Evolutionary conservation across 371 early-diverging fungal species (phyloP).

Genomic region (Mucor saturninus): DNA sequence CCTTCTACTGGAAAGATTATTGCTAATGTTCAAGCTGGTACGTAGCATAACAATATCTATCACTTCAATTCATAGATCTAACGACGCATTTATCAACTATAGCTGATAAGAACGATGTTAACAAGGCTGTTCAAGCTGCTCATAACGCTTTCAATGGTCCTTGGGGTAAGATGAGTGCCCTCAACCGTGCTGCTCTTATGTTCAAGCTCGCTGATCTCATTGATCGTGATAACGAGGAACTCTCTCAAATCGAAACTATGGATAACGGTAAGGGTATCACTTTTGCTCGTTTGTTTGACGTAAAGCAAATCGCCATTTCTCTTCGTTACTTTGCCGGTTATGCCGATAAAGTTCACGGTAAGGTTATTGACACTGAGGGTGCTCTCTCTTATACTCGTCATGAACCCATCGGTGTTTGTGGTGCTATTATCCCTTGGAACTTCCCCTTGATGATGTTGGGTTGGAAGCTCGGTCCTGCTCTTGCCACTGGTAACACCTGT

Average conservation of each 20-base stretch:
- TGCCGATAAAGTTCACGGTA: constrained; percentile 76
- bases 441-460: constrained; percentile 79
- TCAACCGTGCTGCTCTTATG: constrained; percentile 47
- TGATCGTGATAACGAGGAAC: constrained; percentile 46
- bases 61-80: neutral
- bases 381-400: constrained; percentile 69
- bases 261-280: constrained; percentile 57
- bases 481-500: constrained; percentile 86
- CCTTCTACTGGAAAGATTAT: constrained; percentile 56
- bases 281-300: constrained; percentile 58
- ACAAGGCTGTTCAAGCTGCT: constrained; percentile 56
- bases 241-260: constrained; percentile 50
- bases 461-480: constrained; percentile 89
- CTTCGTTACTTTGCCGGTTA: constrained; percentile 83
- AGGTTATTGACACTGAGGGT: constrained; percentile 52
- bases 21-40: constrained; percentile 50
- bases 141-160: constrained; percentile 48
- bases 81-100: neutral
- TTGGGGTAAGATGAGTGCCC: constrained; percentile 41
- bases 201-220: constrained; percentile 54
- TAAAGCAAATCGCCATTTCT: constrained; percentile 55
- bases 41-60: neutral
- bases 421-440: constrained; percentile 84
- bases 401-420: constrained; percentile 85
- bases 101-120: constrained; percentile 53